A percentile compares a stretch with the other conserved stretches of the same genome.
Evolutionary conservation across 2,329 filamentous ascomycete genomes (phyloP).

Genomic region (Botryotinia calthae): DNA sequence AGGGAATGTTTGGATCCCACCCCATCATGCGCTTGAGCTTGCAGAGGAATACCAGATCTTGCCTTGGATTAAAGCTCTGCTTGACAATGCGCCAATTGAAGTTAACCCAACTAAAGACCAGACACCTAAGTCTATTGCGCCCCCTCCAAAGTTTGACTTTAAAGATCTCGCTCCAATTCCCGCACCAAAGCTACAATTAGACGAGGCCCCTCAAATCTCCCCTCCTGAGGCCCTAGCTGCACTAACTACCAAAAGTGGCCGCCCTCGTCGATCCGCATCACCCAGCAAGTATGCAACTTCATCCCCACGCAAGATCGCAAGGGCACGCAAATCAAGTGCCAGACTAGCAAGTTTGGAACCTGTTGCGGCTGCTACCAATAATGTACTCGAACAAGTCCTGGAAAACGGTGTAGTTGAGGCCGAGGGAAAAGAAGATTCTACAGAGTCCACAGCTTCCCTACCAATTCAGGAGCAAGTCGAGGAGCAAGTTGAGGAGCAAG

Average conservation of each 20-base stretch:
- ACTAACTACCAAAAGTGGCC: constrained; percentile 38
- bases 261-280: constrained; percentile 58
- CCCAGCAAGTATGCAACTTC: constrained; percentile 53
- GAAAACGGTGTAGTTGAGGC: constrained; percentile 43
- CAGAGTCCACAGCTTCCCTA: neutral
- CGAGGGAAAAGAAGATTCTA: constrained; percentile 11
- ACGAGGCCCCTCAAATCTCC: constrained; percentile 11
- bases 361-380: constrained; percentile 46
- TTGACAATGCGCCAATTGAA: constrained; percentile 80
- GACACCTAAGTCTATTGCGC: constrained; percentile 71
- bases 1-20: constrained; percentile 94
- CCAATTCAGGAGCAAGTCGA: neutral
- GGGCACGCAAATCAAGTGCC: constrained; percentile 44
- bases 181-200: neutral
- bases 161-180: neutral
- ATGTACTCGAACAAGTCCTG: constrained; percentile 45
- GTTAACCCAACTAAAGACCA: constrained; percentile 40
- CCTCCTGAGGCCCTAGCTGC: constrained; percentile 28
- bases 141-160: constrained; percentile 67
- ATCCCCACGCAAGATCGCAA: constrained; percentile 45
- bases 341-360: constrained; percentile 45
- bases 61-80: constrained; percentile 86
- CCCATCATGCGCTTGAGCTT: constrained; percentile 73
- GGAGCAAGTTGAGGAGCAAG: neutral
- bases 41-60: constrained; percentile 84